phyloP scores from a whole-genome alignment of 345 rosid genomes.

The Salix brachista region DNA sequence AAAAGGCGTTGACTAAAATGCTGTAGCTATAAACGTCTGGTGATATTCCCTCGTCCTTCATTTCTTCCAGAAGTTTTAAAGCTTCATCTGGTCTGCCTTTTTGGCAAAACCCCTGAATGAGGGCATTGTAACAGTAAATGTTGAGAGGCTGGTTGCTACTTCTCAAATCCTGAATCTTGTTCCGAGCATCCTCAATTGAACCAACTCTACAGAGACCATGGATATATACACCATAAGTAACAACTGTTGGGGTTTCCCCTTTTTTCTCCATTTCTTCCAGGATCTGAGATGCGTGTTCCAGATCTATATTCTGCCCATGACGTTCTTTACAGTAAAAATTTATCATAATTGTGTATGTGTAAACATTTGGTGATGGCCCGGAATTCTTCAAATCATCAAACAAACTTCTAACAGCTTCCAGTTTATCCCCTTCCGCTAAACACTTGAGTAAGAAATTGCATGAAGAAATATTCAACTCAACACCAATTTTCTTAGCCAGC shows the following conservation, averaged over 20 bases:
- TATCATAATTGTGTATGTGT: slow-evolving; percentile 49
- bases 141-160: slow-evolving; percentile 24
- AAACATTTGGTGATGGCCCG: slow-evolving; percentile 46
- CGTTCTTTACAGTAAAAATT: slow-evolving; percentile 37
- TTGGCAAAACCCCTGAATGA: slow-evolving; percentile 50
- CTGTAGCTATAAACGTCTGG: slow-evolving; percentile 50
- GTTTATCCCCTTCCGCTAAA: slow-evolving; percentile 32
- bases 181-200: slow-evolving; percentile 30
- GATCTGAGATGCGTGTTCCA: slow-evolving; percentile 26
- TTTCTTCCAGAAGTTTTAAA: slow-evolving; percentile 41
- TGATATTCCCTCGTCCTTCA: slow-evolving; percentile 31
- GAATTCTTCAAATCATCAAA: slow-evolving; percentile 39
- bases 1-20: slow-evolving; percentile 46
- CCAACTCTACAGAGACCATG: slow-evolving; percentile 47
- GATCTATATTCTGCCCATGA: slow-evolving; percentile 19
- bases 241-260: slow-evolving; percentile 34
- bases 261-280: slow-evolving; percentile 40
- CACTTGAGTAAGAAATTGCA: slow-evolving; percentile 65
- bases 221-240: slow-evolving; percentile 40
- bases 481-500: slow-evolving; percentile 29
- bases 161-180: slow-evolving; percentile 23
- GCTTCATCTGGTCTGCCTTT: slow-evolving; percentile 37
- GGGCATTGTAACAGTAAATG: slow-evolving; percentile 48
- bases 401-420: slow-evolving; percentile 21
- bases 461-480: slow-evolving; percentile 29